Evolutionary conservation across 345 rosid genomes (phyloP), one percentile per base, ranked within the genome.

Genomic region (Salix udensis): DNA sequence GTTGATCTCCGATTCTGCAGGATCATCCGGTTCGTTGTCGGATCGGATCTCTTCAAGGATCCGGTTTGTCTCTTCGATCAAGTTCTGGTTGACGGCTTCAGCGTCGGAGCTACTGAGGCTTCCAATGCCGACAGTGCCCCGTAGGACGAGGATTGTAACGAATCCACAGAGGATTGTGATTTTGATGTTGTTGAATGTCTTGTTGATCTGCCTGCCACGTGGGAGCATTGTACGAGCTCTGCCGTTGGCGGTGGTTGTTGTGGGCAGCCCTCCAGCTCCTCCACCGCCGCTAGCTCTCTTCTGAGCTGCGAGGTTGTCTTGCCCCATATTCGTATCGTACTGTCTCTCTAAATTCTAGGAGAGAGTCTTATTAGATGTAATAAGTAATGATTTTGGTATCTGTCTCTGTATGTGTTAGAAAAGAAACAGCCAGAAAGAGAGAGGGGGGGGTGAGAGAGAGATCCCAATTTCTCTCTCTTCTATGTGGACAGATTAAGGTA

Each of bases 81-180:
- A 53, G 62, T 91, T 84, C 87, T 91, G 93, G 73, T 93, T 89
- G 68, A 95, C 87, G 37, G 90, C 92, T 34, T 95, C 97, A 24
- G 93, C 89, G 42, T 93, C 93, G 15, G 97, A 87, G 78, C 82
- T 85, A 50, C 93, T 84, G 70, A 95, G 83, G 81, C 82, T 90
- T 34, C 94, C 97, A 15, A 95, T 87, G 65, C 98, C 98, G 77
- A 95, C 90, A 6, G 97, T 93, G 76, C 97, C 98, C 40, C 97
- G 95, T 37, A 95, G 88, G 83, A 95, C 98, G 77, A 95, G 94
- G 53, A 95, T 89, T 42, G 98, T 92, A 53, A 94, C 94, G 84
- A 94, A 91, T 65, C 98, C 95, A 68, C 98, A 94, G 42, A 92
- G 97, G 77, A 94, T 86, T 0, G 97, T 95, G 90, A 94, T 94